A percentile compares a stretch with the other conserved stretches of the same genome.
Conservation (phyloP, 306 rosid species). For the Neltuma alba region DNA sequence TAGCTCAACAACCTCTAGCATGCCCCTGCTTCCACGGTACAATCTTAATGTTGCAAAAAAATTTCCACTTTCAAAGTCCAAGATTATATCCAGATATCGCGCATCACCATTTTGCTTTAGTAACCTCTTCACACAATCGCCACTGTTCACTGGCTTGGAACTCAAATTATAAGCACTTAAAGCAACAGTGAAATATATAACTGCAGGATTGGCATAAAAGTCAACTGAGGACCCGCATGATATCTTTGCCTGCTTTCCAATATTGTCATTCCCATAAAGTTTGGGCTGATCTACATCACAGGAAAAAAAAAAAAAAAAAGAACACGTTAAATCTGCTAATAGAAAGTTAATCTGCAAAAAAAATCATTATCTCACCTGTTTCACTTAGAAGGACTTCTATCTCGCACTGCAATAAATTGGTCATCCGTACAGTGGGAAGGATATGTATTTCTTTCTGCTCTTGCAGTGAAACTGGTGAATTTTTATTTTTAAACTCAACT, state of each 20-base stretch:
- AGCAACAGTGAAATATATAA: conserved; percentile 70
- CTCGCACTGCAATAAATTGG: conserved; percentile 75
- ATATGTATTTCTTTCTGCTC: conserved; percentile 85
- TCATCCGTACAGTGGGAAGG: conserved; percentile 87
- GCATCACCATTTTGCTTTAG: conserved; percentile 66
- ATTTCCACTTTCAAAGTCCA: conserved; percentile 78
- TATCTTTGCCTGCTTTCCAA: conserved; percentile 68
- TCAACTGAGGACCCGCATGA: conserved; percentile 65
- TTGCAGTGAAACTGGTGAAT: conserved; percentile 62
- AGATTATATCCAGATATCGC: conserved; percentile 67
- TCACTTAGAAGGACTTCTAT: conserved; percentile 77
- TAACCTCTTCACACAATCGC: conserved; percentile 83
- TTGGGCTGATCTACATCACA: conserved; percentile 60
- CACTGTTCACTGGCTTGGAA: conserved; percentile 75
- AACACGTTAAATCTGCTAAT: conserved; percentile 24
- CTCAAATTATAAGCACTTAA: conserved; percentile 57
- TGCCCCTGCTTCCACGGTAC: conserved; percentile 78
- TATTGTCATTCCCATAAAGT: conserved; percentile 44
- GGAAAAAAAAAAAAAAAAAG: conserved; percentile 20
- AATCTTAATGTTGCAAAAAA: conserved; percentile 76
- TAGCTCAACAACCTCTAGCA: conserved; percentile 72
- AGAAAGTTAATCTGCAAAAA: conserved; percentile 31
- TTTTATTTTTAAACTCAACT: conserved; percentile 40
- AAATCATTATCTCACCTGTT: conserved; percentile 60
- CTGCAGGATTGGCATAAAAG: conserved; percentile 79